Base-by-base conservation (phyloP, 768 basidiomycete genomes). In the Xerocomus potaroensis region DNA sequence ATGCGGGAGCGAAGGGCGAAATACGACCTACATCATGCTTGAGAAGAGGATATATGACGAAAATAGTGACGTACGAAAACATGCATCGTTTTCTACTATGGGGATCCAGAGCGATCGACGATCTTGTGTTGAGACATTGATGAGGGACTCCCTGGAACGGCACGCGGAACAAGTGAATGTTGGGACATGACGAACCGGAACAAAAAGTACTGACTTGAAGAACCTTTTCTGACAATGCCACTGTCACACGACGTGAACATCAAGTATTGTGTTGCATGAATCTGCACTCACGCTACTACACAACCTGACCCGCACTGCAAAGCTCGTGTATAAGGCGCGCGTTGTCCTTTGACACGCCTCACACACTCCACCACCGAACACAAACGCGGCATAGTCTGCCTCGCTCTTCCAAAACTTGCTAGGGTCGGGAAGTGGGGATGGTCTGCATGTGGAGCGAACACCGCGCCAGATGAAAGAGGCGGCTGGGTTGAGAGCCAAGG, bases 391-490 rank as follows among this genome's bases (percentile, higher is more conserved):
- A 59, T 80, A 84, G 0, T 76, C 68, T 0, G 78, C 57, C 55
- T 88, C 86, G 5, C 70, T 45, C 11, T 34, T 42, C 58, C 77
- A 77, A 0, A 56, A 66, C 12, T 56, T 67, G 15, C 46, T 65
- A 3, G 74, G 77, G 5, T 72, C 69, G 1, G 76, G 79, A 9
- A 79, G 62, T 6, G 69, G 56, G 1, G 8, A 15, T 0, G 69
- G 69, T 7, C 39, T 16, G 51, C 62, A 72, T 6, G 62, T 52
- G 22, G 67, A 51, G 19, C 86, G 72, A 26, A 74, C 74, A 8
- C 64, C 60, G 18, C 74, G 75, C 85, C 85, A 88, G 39, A 88
- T 80, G 57, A 70, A 82, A 4, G 62, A 58, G 0, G 75, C 72
- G 4, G 72, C 55, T 7, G 67, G 63, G 18, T 73, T 72, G 37